These are phyloP conservation scores for Carpinus fangiana DNA, from an alignment of 306 rosid species.

Conservation along the genomic window DNA sequence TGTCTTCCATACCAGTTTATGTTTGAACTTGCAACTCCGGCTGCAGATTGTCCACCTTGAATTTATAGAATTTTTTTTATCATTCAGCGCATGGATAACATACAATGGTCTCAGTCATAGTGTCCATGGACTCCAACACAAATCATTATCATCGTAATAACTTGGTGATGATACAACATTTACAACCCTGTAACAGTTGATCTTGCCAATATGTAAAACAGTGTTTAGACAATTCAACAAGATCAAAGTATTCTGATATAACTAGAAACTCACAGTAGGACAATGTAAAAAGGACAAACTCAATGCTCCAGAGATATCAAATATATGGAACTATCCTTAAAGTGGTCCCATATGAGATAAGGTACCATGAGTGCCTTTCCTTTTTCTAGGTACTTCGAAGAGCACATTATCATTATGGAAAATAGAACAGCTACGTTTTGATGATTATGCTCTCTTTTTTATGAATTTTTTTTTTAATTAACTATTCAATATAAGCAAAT, in stretches of 20 bases:
- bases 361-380: background rate
- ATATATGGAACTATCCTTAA: background rate
- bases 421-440: background rate
- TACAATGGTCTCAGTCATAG: background rate
- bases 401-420: background rate
- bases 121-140: background rate
- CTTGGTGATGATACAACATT: background rate
- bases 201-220: conserved; percentile 5
- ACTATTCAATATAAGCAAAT: background rate
- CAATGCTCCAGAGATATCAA: background rate
- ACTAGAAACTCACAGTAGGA: background rate
- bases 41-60: background rate
- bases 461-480: background rate
- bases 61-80: background rate
- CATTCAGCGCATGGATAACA: background rate
- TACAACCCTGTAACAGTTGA: background rate
- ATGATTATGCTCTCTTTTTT: background rate
- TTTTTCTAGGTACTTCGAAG: background rate
- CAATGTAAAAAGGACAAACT: background rate
- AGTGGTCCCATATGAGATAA: background rate
- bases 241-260: background rate
- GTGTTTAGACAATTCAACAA: background rate
- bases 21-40: background rate
- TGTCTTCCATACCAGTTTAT: conserved; percentile 4
- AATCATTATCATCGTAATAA: background rate